phyloP scores from a whole-genome alignment of 129 eudicot genomes.

The Glebionis coronaria region DNA sequence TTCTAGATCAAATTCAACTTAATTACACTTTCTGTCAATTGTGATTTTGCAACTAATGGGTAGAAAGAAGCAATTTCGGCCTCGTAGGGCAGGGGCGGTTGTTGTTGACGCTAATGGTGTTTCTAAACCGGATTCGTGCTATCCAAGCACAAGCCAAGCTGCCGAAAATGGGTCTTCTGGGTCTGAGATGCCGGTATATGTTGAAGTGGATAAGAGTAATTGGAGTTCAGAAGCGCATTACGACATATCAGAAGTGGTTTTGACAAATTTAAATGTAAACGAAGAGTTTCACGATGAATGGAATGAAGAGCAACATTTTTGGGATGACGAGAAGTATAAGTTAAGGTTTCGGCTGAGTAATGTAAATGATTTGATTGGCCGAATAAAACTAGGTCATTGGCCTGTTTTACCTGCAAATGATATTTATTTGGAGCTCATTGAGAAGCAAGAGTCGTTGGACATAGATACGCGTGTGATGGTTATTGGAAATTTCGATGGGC shows the following conservation, averaged over 20 bases:
- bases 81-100: slow-evolving; percentile 50
- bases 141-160: slow-evolving; percentile 17
- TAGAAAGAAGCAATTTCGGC: slow-evolving; percentile 65
- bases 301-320: slow-evolving; percentile 34
- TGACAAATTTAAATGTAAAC: slow-evolving; percentile 48
- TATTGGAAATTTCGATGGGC: slow-evolving; percentile 74
- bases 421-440: slow-evolving; percentile 49
- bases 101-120: slow-evolving; percentile 24
- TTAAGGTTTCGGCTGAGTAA: slow-evolving; percentile 64
- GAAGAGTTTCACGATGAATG: slow-evolving; percentile 42
- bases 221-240: slow-evolving; percentile 64
- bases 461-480: slow-evolving; percentile 45
- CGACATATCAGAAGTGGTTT: slow-evolving; percentile 73
- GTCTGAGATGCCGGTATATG: slow-evolving; percentile 40
- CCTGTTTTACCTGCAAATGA: slow-evolving; percentile 49
- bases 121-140: slow-evolving; percentile 26
- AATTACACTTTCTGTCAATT: background rate
- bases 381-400: slow-evolving; percentile 57
- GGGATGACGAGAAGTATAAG: slow-evolving; percentile 34
- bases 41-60: slow-evolving; percentile 43
- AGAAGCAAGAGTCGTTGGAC: slow-evolving; percentile 38
- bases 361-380: slow-evolving; percentile 42
- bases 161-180: slow-evolving; percentile 22
- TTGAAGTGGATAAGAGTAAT: slow-evolving; percentile 56
- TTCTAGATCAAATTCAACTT: background rate